Base-by-base conservation (phyloP, 306 rosid species). In the Astragalus membranaceus region DNA sequence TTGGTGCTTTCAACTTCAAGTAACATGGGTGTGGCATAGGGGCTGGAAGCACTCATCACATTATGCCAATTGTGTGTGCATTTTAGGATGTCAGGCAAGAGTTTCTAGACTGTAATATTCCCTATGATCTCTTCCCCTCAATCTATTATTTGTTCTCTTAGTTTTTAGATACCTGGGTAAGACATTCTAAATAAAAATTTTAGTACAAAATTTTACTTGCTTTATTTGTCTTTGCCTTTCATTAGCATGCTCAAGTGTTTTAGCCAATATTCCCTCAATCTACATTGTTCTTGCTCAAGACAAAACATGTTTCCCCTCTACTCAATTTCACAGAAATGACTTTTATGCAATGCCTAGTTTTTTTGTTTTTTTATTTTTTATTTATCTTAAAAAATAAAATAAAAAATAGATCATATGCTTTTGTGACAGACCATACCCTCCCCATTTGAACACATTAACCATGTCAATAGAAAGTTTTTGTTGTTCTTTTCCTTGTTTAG, bases 101-200 rank as follows among this genome's bases (percentile, higher is more conserved):
- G 23, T 20, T 20, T 20, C 23, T 20, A 20, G 23, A 20, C 2
- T 20, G 37, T 29, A 70, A 32, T 64, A 30, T 71, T 72, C 49
- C 10, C 16, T 47, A 5, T 32, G 23, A 15, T 78, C 26, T 53
- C 52, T 71, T 72, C 59, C 51, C 10, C 55, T 73, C 37, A 69
- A 70, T 44, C 64, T 64, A 20, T 62, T 73, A 70, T 15, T 57
- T 16, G 56, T 69, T 67, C 58, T 75, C 71, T 68, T 76, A 41
- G 61, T 78, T 33, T 79, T 47, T 82, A 89, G 96, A 84, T 88
- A 66, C 92, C 88, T 14, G 98, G 97, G 99, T 91, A 86, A 52
- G 73, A 69, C 70, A 61, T 63, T 70, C 13, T 15, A 53, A 26
- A 26, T 67, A 42, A 47, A 47, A 29, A 54, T 56, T 73, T 16